Percentiles rank a stretch among this genome's conserved stretches.
phyloP scores from a whole-genome alignment of 768 basidiomycete species.

The Pleurotus sapidus region DNA sequence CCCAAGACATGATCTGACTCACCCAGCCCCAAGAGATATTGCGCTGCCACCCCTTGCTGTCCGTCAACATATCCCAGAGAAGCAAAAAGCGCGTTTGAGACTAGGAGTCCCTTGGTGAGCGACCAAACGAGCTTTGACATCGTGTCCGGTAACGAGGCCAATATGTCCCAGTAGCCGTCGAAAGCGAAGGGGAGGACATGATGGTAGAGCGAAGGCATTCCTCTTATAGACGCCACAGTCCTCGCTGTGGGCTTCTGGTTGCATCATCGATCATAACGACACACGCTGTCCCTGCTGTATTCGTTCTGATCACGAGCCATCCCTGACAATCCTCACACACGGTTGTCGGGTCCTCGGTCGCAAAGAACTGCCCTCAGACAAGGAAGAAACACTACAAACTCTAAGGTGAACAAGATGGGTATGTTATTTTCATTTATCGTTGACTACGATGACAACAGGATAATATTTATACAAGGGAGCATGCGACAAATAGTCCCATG shows the following conservation, averaged over 20 bases:
- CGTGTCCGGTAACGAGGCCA: constrained; percentile 31
- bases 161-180: constrained; percentile 27
- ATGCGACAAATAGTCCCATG: not conserved
- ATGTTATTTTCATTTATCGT: not conserved
- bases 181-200: constrained; percentile 31
- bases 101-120: constrained; percentile 38
- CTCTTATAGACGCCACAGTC: constrained; percentile 7
- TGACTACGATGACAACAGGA: not conserved
- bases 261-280: not conserved
- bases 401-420: not conserved
- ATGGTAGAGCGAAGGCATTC: constrained; percentile 32
- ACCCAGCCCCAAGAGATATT: constrained; percentile 63
- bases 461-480: not conserved
- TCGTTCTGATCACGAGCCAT: not conserved
- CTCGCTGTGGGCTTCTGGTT: not conserved
- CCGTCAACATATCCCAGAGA: constrained; percentile 13
- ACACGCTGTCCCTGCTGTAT: not conserved
- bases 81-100: constrained; percentile 27
- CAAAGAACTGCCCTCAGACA: not conserved
- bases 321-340: constrained; percentile 5
- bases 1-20: constrained; percentile 17
- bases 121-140: constrained; percentile 40
- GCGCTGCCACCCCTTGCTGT: constrained; percentile 30
- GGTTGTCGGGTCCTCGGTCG: not conserved
- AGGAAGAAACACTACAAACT: not conserved